Percentiles rank a stretch among this genome's conserved stretches.
phyloP scores from a whole-genome alignment of 306 rosid genomes.

The Ormosia emarginata region DNA sequence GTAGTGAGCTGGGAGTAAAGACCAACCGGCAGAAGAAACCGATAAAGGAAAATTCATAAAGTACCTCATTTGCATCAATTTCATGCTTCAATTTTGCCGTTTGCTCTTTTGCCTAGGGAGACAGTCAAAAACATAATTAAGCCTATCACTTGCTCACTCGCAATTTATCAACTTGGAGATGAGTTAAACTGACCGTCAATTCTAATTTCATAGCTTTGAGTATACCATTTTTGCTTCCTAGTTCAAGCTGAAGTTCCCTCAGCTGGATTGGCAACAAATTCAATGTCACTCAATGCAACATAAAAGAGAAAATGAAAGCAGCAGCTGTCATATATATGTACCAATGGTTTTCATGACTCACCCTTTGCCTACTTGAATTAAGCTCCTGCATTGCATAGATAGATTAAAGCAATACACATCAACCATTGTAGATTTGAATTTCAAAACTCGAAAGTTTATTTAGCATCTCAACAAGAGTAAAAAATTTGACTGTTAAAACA shows the following conservation, averaged over 20 bases:
- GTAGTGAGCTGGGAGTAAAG: slow-evolving; percentile 1
- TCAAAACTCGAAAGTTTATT: neutral
- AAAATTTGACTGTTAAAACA: neutral
- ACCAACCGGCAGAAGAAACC: slow-evolving; percentile 14
- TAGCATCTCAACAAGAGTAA: neutral
- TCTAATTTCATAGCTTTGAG: slow-evolving; percentile 46
- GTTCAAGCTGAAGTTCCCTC: slow-evolving; percentile 63
- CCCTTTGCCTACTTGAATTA: slow-evolving; percentile 68
- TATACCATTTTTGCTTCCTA: slow-evolving; percentile 70
- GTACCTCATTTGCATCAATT: slow-evolving; percentile 39
- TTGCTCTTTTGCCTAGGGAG: slow-evolving; percentile 34
- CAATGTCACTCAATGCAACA: neutral
- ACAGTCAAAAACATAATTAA: slow-evolving; percentile 17
- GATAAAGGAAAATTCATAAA: neutral
- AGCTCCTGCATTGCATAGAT: slow-evolving; percentile 64
- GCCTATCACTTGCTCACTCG: neutral
- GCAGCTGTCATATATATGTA: neutral
- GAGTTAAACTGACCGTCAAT: slow-evolving; percentile 49
- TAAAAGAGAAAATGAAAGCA: neutral
- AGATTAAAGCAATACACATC: slow-evolving; percentile 17
- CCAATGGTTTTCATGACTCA: slow-evolving; percentile 42
- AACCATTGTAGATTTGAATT: neutral
- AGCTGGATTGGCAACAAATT: slow-evolving; percentile 43
- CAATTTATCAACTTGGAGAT: slow-evolving; percentile 1
- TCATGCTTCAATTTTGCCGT: slow-evolving; percentile 20